Percentiles rank a stretch among this genome's conserved stretches.
These are phyloP conservation scores for Naganishia randhawae DNA, from an alignment of 768 basidiomycete species.

Conservation along the genomic window DNA sequence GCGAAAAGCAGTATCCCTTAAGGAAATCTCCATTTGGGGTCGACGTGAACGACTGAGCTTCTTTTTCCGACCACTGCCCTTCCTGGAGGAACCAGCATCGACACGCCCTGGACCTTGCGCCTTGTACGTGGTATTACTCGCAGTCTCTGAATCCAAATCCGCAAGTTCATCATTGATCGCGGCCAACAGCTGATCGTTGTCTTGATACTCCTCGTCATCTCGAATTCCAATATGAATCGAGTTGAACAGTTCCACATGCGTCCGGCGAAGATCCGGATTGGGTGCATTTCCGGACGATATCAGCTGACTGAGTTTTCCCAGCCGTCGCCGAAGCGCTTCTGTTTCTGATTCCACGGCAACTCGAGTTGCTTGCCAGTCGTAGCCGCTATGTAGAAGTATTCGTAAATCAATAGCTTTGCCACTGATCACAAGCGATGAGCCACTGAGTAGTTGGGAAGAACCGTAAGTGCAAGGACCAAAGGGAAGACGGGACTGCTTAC, in stretches of 20 bases:
- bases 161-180: conserved; percentile 89
- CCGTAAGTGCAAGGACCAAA: neutral
- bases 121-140: conserved; percentile 10
- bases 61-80: conserved; percentile 32
- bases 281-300: conserved; percentile 77
- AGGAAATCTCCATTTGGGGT: conserved; percentile 24
- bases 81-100: conserved; percentile 27
- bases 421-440: neutral
- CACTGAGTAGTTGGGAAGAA: neutral
- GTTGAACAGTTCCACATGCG: conserved; percentile 79
- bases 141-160: conserved; percentile 61
- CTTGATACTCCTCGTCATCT: conserved; percentile 67
- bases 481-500: neutral
- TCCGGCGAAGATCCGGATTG: conserved; percentile 58
- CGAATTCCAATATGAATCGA: conserved; percentile 91
- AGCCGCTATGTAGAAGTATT: conserved; percentile 82
- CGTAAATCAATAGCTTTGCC: conserved; percentile 51
- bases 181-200: conserved; percentile 72
- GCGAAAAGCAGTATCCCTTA: neutral
- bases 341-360: conserved; percentile 81
- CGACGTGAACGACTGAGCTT: conserved; percentile 2
- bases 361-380: conserved; percentile 85
- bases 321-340: conserved; percentile 75
- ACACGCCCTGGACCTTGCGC: neutral
- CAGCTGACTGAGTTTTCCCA: conserved; percentile 85